phyloP scores from a whole-genome alignment of 305 asterid genomes.

The Fraxinus angustifolia region DNA sequence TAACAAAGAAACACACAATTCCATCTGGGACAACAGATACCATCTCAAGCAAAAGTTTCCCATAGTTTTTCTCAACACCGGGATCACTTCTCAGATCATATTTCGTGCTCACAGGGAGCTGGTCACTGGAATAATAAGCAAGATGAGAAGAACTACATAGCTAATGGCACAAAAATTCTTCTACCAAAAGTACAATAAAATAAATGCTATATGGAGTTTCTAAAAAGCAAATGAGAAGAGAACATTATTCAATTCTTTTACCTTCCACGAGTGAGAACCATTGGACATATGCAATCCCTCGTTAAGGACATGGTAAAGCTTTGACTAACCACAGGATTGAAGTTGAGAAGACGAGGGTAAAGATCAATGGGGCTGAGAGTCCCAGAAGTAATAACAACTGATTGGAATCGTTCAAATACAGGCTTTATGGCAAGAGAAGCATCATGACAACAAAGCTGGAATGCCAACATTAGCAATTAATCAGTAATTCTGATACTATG shows the following conservation, averaged over 20 bases:
- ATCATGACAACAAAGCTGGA: conserved; percentile 96
- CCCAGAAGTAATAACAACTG: conserved; percentile 96
- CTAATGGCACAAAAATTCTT: conserved; percentile 1
- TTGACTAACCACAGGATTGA: conserved; percentile 90
- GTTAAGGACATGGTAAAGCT: conserved; percentile 97
- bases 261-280: conserved; percentile 99
- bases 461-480: conserved; percentile 22
- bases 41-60: conserved; percentile 95
- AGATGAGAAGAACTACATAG: conserved; percentile 9
- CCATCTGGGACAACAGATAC: conserved; percentile 97
- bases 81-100: conserved; percentile 97
- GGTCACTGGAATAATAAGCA: conserved; percentile 59
- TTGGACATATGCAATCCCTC: conserved; percentile 97
- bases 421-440: conserved; percentile 99
- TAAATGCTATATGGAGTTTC: not conserved
- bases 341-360: conserved; percentile 92
- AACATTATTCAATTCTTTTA: conserved; percentile 22
- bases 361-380: conserved; percentile 97
- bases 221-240: conserved; percentile 10
- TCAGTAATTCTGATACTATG: conserved; percentile 17
- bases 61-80: conserved; percentile 94
- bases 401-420: conserved; percentile 92
- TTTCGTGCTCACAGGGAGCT: conserved; percentile 97
- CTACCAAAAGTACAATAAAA: conserved; percentile 7
- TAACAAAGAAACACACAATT: conserved; percentile 90